These are phyloP conservation scores for Scopulariopsis brevicaulis DNA, from an alignment of 2,329 filamentous ascomycete species.

Conservation along the genomic window DNA sequence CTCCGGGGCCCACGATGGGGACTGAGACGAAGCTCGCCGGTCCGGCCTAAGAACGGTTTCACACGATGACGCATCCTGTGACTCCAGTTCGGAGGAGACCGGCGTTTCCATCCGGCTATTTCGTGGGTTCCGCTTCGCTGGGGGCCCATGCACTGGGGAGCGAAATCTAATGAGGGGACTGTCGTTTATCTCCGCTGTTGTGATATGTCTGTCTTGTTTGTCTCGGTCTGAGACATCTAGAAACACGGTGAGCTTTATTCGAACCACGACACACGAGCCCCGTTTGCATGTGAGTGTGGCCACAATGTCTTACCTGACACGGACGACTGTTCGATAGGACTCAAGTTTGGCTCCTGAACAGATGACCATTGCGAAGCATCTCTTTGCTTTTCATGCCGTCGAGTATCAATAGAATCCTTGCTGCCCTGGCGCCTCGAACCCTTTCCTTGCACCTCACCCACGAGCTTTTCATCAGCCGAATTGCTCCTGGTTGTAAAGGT, in stretches of 20 bases:
- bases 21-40: not conserved
- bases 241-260: not conserved
- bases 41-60: not conserved
- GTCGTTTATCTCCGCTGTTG: not conserved
- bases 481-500: slow-evolving; percentile 20
- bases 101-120: not conserved
- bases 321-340: slow-evolving; percentile 33
- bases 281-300: not conserved
- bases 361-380: slow-evolving; percentile 38
- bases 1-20: not conserved
- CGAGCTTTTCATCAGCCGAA: slow-evolving; percentile 16
- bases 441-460: not conserved
- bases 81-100: not conserved
- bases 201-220: not conserved
- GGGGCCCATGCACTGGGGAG: not conserved
- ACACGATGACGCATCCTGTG: not conserved
- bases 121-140: not conserved
- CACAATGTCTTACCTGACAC: slow-evolving; percentile 3
- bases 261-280: not conserved
- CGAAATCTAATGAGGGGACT: not conserved
- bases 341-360: slow-evolving; percentile 34
- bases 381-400: slow-evolving; percentile 24
- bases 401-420: not conserved
- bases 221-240: not conserved
- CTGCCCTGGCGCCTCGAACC: not conserved